A percentile compares a stretch with the other conserved stretches of the same genome.
These are phyloP conservation scores for Didymella keratinophila DNA, from an alignment of 2,329 filamentous ascomycete genomes.

Conservation along the genomic window DNA sequence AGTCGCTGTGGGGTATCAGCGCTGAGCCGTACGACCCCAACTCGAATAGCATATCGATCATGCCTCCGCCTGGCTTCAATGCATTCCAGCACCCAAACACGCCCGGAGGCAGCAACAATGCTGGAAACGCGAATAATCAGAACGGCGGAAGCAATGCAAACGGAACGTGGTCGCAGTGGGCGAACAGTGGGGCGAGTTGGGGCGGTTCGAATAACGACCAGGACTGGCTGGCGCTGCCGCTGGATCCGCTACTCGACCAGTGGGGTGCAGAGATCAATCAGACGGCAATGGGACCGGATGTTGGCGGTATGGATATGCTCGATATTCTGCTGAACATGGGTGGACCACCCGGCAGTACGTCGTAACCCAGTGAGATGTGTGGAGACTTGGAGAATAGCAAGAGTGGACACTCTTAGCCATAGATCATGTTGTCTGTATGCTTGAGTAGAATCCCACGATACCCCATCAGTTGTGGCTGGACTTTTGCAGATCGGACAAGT, in stretches of 20 bases:
- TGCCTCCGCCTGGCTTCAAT: slow-evolving; percentile 47
- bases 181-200: slow-evolving; percentile 28
- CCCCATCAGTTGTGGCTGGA: neutral
- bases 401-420: neutral
- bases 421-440: neutral
- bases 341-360: slow-evolving; percentile 37
- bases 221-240: slow-evolving; percentile 69
- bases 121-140: slow-evolving; percentile 14
- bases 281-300: slow-evolving; percentile 68
- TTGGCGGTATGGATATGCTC: slow-evolving; percentile 63
- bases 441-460: neutral
- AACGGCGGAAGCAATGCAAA: slow-evolving; percentile 19
- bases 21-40: slow-evolving; percentile 56
- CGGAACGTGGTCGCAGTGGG: slow-evolving; percentile 29
- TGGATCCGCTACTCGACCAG: slow-evolving; percentile 67
- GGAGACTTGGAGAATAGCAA: neutral
- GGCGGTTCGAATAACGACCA: slow-evolving; percentile 46
- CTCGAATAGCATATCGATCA: slow-evolving; percentile 55
- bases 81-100: slow-evolving; percentile 15
- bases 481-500: too few relatives aligned
- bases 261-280: slow-evolving; percentile 65
- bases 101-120: slow-evolving; percentile 27
- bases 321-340: slow-evolving; percentile 56
- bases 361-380: neutral
- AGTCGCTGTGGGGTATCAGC: slow-evolving; percentile 54